Percentiles rank a stretch among this genome's conserved stretches.
Evolutionary conservation across 2,329 filamentous ascomycete genomes (phyloP).

Genomic region (Cyanodermella asteris): DNA sequence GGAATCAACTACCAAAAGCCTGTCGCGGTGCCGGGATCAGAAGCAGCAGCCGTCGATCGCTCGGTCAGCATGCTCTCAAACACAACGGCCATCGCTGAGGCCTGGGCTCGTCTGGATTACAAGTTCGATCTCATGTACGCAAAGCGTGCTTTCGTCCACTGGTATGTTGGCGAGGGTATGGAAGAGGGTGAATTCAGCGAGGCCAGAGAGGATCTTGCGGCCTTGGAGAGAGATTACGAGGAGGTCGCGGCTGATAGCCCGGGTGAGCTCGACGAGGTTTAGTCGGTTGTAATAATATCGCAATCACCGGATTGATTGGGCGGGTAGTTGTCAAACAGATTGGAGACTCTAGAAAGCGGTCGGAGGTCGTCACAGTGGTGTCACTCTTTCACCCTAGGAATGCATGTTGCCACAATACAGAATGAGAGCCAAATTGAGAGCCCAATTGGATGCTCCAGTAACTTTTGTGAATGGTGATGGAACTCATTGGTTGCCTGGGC

Average conservation of each 20-base stretch:
- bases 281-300: no score
- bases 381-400: no score
- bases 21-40: slow-evolving; percentile 27
- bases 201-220: slow-evolving; percentile 66
- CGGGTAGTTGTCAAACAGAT: no score
- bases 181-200: slow-evolving; percentile 81
- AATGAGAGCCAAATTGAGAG: no score
- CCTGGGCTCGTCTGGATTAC: slow-evolving; percentile 41
- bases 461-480: no score
- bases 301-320: no score
- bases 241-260: slow-evolving; percentile 55
- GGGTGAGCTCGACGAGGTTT: slow-evolving; percentile 40
- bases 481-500: no score
- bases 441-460: no score
- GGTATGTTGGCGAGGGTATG: slow-evolving; percentile 76
- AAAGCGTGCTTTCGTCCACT: slow-evolving; percentile 49
- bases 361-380: no score
- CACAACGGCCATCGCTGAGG: slow-evolving; percentile 44
- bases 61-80: slow-evolving; percentile 42
- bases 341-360: no score
- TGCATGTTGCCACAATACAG: no score
- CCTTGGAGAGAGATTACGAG: slow-evolving; percentile 70
- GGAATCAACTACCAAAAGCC: slow-evolving; percentile 46
- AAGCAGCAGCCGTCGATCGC: slow-evolving; percentile 31
- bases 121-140: slow-evolving; percentile 52